Conservation (phyloP, 2,329 filamentous ascomycete genomes). For the Bretziella fagacearum region DNA sequence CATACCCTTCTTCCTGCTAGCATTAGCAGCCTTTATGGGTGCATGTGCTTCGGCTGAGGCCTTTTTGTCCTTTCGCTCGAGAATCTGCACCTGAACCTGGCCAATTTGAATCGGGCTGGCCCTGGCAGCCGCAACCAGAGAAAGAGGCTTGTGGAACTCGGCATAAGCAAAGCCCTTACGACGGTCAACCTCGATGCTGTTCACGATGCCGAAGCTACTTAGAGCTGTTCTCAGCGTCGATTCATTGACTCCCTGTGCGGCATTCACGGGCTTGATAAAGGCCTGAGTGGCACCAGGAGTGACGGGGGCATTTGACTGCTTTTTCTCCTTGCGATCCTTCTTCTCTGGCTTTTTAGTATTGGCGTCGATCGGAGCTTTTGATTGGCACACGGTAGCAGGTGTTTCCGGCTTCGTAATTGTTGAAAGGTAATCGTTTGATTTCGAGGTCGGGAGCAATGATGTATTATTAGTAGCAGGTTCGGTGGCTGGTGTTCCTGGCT, state of each 20-base stretch:
- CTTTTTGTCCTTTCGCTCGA: constrained; percentile 58
- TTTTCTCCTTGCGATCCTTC: background rate
- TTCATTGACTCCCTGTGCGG: constrained; percentile 84
- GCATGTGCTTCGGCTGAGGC: constrained; percentile 16
- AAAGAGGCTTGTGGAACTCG: constrained; percentile 60
- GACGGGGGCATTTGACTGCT: constrained; percentile 16
- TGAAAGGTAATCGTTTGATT: background rate
- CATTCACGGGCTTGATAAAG: constrained; percentile 69
- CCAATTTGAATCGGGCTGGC: constrained; percentile 70
- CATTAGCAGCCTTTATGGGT: constrained; percentile 14
- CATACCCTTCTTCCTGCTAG: background rate
- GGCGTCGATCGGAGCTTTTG: background rate
- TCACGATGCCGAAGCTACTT: constrained; percentile 54
- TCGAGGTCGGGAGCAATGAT: background rate
- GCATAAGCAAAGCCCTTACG: constrained; percentile 91
- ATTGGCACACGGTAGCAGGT: background rate
- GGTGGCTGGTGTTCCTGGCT: constrained; percentile 18
- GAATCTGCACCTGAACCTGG: constrained; percentile 70
- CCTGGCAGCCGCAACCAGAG: constrained; percentile 60
- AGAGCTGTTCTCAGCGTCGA: constrained; percentile 58
- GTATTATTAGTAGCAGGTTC: background rate
- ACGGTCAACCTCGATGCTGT: constrained; percentile 79
- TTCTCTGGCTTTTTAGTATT: background rate
- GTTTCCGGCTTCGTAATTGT: background rate
- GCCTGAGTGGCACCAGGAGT: constrained; percentile 42